A percentile compares a stretch with the other conserved stretches of the same genome.
phyloP scores from a whole-genome alignment of 495 filamentous ascomycete genomes.

The Podospora comata region DNA sequence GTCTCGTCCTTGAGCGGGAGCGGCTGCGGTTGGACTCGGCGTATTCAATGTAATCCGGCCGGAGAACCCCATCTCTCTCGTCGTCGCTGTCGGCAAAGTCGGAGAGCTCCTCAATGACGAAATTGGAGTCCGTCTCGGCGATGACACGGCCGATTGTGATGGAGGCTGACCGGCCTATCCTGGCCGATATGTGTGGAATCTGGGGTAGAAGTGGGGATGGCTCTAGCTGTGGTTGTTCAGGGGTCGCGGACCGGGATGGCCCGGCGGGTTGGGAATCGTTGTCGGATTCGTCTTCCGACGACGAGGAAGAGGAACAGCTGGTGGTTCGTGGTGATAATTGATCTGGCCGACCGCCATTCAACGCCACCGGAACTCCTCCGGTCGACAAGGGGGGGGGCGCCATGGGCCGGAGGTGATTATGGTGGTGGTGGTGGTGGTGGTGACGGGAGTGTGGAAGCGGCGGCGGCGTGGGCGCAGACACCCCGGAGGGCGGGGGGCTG shows the following conservation, averaged over 20 bases:
- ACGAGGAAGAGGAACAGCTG: constrained; percentile 34
- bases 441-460: neutral
- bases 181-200: constrained; percentile 9
- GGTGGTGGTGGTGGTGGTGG: constrained; percentile 18
- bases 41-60: constrained; percentile 45
- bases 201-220: constrained; percentile 30
- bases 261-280: constrained; percentile 29
- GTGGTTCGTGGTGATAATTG: constrained; percentile 53
- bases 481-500: constrained; percentile 26
- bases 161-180: constrained; percentile 33
- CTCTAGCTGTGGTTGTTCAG: constrained; percentile 24
- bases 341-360: constrained; percentile 40
- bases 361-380: constrained; percentile 37
- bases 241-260: constrained; percentile 34
- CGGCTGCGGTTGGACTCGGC: constrained; percentile 46
- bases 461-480: constrained; percentile 23
- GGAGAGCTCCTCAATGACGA: constrained; percentile 47
- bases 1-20: constrained; percentile 32
- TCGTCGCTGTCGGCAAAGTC: constrained; percentile 42
- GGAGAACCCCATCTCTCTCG: constrained; percentile 38
- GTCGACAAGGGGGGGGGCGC: constrained; percentile 31
- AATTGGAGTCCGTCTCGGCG: constrained; percentile 24
- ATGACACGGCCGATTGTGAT: constrained; percentile 4
- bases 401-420: constrained; percentile 28
- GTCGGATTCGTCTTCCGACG: constrained; percentile 37